phyloP scores from a whole-genome alignment of 345 rosid species.

The Salix caprea region DNA sequence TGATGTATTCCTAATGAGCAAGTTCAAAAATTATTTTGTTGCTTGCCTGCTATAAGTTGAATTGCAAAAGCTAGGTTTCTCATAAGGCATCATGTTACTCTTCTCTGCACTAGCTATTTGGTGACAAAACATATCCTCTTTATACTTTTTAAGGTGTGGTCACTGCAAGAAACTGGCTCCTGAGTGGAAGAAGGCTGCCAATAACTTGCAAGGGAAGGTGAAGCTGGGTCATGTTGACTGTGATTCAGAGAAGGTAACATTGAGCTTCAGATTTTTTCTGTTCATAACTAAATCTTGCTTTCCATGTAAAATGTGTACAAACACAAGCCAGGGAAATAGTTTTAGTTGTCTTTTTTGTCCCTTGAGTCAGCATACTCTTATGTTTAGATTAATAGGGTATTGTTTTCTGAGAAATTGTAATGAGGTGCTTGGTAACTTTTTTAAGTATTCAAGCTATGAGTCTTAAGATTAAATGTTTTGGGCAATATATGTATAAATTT shows the following conservation, averaged over 20 bases:
- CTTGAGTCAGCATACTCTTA: too few relatives aligned
- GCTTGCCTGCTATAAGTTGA: background rate
- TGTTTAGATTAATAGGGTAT: background rate
- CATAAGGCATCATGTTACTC: background rate
- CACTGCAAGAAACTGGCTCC: slow-evolving; percentile 95
- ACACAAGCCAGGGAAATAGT: background rate
- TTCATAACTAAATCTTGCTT: background rate
- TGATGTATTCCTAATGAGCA: background rate
- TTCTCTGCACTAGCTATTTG: background rate
- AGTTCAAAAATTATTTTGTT: background rate
- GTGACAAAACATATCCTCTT: background rate
- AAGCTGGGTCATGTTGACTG: slow-evolving; percentile 93
- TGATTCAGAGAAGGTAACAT: slow-evolving; percentile 71
- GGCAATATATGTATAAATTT: background rate
- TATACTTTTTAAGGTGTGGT: slow-evolving; percentile 65
- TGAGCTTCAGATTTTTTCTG: background rate
- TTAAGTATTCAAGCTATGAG: background rate
- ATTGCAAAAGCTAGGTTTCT: background rate
- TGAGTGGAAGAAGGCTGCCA: slow-evolving; percentile 96
- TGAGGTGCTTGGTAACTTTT: background rate
- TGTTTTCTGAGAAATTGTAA: background rate
- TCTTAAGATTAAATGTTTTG: background rate
- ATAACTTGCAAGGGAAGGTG: slow-evolving; percentile 85
- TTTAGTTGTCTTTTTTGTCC: background rate
- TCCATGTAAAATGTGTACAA: background rate